Evolutionary conservation across 495 filamentous ascomycete species (phyloP).

Genomic region (Hypoxylon crocopeplum): DNA sequence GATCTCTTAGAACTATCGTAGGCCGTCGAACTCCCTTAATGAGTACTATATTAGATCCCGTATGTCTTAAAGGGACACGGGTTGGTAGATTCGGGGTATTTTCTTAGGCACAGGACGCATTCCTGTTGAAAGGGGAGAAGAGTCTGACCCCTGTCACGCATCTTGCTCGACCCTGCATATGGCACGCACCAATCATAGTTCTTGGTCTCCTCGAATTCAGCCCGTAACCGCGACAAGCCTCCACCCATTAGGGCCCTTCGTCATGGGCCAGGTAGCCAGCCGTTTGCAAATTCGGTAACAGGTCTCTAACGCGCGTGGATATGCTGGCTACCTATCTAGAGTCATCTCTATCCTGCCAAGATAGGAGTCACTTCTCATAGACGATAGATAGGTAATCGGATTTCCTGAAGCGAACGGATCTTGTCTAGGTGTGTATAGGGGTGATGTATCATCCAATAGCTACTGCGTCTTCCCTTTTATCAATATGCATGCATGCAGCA

Average conservation of each 20-base stretch:
- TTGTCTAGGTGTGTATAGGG: background rate
- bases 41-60: too few relatives aligned
- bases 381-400: conserved; percentile 5
- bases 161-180: conserved; percentile 27
- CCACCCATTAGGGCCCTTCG: conserved; percentile 12
- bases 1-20: too few relatives aligned
- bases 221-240: conserved; percentile 20
- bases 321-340: conserved; percentile 6
- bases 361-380: background rate
- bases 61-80: too few relatives aligned
- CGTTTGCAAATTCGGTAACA: conserved; percentile 2
- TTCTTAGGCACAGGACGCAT: too few relatives aligned
- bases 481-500: conserved; percentile 6
- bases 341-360: conserved; percentile 15
- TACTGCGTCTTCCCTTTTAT: conserved; percentile 7
- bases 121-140: too few relatives aligned
- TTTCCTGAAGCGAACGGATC: background rate
- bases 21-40: too few relatives aligned
- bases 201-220: conserved; percentile 3
- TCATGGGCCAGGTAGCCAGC: conserved; percentile 21
- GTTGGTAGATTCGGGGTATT: too few relatives aligned
- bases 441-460: conserved; percentile 15
- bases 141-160: too few relatives aligned
- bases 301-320: conserved; percentile 9
- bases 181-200: conserved; percentile 17